phyloP scores from a whole-genome alignment of 2,329 filamentous ascomycete species.

The Apiospora arundinis region DNA sequence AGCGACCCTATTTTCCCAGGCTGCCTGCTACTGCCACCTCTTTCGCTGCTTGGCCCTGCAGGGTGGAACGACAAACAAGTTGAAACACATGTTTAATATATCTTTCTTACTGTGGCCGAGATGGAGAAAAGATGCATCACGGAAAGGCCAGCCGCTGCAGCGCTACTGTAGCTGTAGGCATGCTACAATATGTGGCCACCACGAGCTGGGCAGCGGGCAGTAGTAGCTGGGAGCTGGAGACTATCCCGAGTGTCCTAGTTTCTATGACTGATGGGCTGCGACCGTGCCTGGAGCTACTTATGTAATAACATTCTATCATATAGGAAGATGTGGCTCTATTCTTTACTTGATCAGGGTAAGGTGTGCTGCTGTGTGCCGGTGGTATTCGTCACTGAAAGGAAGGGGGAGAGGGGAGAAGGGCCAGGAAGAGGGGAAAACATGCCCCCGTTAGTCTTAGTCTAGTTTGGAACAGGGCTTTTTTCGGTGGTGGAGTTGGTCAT shows the following conservation, averaged over 20 bases:
- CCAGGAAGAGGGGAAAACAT: not conserved
- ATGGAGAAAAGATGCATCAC: conserved; percentile 9
- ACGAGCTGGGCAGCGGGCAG: too few relatives aligned
- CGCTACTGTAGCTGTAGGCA: not conserved
- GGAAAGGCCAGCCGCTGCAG: conserved; percentile 12
- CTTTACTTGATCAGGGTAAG: not conserved
- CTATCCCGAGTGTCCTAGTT: not conserved
- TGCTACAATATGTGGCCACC: not conserved
- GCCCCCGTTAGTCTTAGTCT: not conserved
- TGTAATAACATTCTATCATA: not conserved
- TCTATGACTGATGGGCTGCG: not conserved
- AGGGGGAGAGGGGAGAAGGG: not conserved
- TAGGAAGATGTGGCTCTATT: not conserved
- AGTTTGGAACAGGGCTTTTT: not conserved
- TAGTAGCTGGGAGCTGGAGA: not conserved
- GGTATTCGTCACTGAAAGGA: not conserved
- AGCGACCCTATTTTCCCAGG: conserved; percentile 1
- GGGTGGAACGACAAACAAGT: conserved; percentile 10
- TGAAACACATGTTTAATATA: conserved; percentile 11
- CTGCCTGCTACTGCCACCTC: not conserved
- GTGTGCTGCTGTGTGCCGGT: not conserved
- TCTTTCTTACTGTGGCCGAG: not conserved
- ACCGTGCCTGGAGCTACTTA: conserved; percentile 6
- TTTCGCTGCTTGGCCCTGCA: not conserved
- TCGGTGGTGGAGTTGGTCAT: not conserved